Evolutionary conservation across 1,284 basidiomycete species (phyloP), one percentile per base, ranked within the genome.

Genomic region (Melampsora larici-populina): DNA sequence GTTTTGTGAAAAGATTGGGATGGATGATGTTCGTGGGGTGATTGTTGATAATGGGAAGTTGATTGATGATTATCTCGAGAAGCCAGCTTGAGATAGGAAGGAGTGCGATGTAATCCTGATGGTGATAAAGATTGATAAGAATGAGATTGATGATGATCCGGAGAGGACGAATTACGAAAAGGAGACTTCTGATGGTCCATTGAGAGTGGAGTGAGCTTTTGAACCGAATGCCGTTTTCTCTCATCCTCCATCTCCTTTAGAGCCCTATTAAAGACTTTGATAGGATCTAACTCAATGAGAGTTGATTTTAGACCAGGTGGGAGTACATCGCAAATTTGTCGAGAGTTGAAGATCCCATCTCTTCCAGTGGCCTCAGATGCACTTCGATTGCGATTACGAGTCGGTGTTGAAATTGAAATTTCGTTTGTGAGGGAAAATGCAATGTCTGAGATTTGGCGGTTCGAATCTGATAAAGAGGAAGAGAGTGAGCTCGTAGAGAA

Each of bases 261-360:
- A 2, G 26, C 55, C 24, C 55, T n/a, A 21, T 58, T 58, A 13
- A 58, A 58, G 55, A 58, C 55, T 58, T 58, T 58, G 21, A 58
- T 58, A n/a, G 55, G 55, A 58, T 58, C 55, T n/a, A 58, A 29
- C 55, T 58, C 55, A 58, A 58, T n/a, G 18, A 58, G 21, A 24
- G 13, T n/a, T 58, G 55, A 11, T 24, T 29, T n/a, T 21, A 58
- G 18, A 24, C 55, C 55, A n/a, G 55, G 55, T 58, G 55, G 55
- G 13, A 58, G 55, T 29, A n/a, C n/a, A 29, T 58, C 55, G 21
- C 55, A 29, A 13, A 58, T 58, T 21, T 8, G 26, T 1, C 26
- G 55, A 8, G 55, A n/a, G 13, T 9, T 43, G 43, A 43, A 43
- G 43, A 43, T 43, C 43, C 43, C 43, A 29, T 58, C 55, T 58